Percentiles rank a stretch among this genome's conserved stretches.
These are phyloP conservation scores for Podospora anserina DNA, from an alignment of 495 filamentous ascomycete species.

Conservation along the genomic window DNA sequence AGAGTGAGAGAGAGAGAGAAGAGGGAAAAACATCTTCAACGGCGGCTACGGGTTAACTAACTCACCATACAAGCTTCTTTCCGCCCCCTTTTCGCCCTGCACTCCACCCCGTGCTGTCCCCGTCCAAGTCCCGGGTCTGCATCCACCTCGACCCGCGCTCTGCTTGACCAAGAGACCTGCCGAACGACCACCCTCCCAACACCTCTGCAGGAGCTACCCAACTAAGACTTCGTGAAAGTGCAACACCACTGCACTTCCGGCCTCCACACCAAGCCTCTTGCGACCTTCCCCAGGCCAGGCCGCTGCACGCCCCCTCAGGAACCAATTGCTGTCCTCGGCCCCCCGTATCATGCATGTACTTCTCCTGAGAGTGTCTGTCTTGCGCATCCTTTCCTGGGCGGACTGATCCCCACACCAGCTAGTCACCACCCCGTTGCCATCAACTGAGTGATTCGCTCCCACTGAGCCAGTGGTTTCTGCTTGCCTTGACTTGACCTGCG, in stretches of 20 bases:
- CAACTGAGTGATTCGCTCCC: slow-evolving; percentile 13
- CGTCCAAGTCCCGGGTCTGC: slow-evolving; percentile 12
- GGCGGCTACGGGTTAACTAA: slow-evolving; percentile 2
- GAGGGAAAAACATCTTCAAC: slow-evolving; percentile 10
- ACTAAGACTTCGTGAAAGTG: slow-evolving; percentile 7
- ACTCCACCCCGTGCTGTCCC: background rate
- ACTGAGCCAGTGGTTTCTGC: slow-evolving; percentile 20
- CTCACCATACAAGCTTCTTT: background rate
- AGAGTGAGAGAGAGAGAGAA: no score
- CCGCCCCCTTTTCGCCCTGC: background rate
- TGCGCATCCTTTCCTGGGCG: slow-evolving; percentile 26
- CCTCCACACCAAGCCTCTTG: slow-evolving; percentile 17
- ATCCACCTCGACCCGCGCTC: slow-evolving; percentile 18
- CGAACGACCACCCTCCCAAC: slow-evolving; percentile 28
- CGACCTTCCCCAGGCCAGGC: slow-evolving; percentile 27
- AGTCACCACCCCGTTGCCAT: slow-evolving; percentile 16
- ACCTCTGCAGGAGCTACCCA: slow-evolving; percentile 24
- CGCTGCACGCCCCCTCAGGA: slow-evolving; percentile 30
- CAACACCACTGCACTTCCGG: slow-evolving; percentile 21
- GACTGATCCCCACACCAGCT: slow-evolving; percentile 26
- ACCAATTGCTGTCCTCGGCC: slow-evolving; percentile 28
- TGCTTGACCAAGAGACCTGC: slow-evolving; percentile 21
- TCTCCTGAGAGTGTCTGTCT: slow-evolving; percentile 25
- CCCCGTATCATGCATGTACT: slow-evolving; percentile 33
- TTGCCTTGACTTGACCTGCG: slow-evolving; percentile 27